Evolutionary conservation across 2,329 filamentous ascomycete species (phyloP), one percentile per base, ranked within the genome.

Genomic region (Apiospora rasikravindrae): DNA sequence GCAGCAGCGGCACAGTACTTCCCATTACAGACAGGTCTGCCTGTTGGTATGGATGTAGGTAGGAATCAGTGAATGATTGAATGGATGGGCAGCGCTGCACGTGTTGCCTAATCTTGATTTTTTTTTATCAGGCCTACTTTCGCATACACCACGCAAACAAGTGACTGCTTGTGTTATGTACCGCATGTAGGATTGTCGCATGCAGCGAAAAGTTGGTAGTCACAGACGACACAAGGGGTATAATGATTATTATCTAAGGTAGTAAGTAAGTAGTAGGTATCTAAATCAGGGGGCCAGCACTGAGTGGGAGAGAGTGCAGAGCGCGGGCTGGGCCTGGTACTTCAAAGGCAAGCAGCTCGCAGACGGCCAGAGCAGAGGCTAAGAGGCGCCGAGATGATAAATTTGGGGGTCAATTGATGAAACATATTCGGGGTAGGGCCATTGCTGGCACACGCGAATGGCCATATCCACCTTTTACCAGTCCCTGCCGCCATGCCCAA

Each of bases 341-440:
- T 24, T 51, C 14, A 13, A 7, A 11, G 33, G 57, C 22, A 64
- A n/a, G 57, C 57, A 64, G 14, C 22, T 49, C 45, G 33, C 51
- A 26, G 26, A 33, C 19, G 26, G 26, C 29, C 53, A 61, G 26
- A 61, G 29, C 53, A 61, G 26, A 61, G 29, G 19, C 53, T 61
- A 61, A 61, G 53, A 61, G 53, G 53, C 53, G 53, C 53, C 53
- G 53, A 61, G 53, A 61, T 61, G 53, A 64, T 64, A 64, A 64
- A 64, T 64, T 64, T 64, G 57, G 57, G 57, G 57, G 57, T 64
- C 57, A 64, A 64, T 64, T 64, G 57, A 64, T 64, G 57, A 64
- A 64, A 64, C 57, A 64, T 64, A 64, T 64, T 37, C 57, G 53
- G 53, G 53, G 53, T 61, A 64, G 22, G 57, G 57, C 57, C 57